Evolutionary conservation across 139 green algal species (phyloP).

Genomic region (Closterium sp.): DNA sequence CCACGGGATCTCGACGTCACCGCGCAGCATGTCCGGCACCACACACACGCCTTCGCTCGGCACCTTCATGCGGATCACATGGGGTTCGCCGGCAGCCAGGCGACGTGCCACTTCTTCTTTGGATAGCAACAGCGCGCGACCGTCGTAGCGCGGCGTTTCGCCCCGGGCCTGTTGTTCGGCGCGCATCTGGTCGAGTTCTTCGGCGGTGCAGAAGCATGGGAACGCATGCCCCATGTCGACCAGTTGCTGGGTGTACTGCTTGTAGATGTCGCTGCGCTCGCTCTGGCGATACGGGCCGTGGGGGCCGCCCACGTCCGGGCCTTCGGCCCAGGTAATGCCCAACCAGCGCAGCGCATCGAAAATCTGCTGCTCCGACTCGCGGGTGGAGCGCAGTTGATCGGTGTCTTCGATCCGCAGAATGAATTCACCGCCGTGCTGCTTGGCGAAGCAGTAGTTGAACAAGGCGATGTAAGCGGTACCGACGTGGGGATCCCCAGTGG

Average conservation of each 20-base stretch:
- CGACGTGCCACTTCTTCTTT: not conserved
- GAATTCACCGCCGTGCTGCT: conserved; percentile 72
- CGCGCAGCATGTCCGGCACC: not conserved
- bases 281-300: conserved; percentile 91
- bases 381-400: conserved; percentile 82
- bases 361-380: conserved; percentile 84
- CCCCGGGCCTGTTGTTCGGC: not conserved
- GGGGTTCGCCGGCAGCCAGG: not conserved
- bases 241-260: conserved; percentile 81
- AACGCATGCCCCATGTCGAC: conserved; percentile 80
- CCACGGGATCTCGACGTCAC: not conserved
- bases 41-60: not conserved
- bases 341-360: conserved; percentile 90
- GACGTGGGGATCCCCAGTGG: no score
- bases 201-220: conserved; percentile 97
- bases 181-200: conserved; percentile 52
- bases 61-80: not conserved
- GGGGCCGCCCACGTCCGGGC: conserved; percentile 78
- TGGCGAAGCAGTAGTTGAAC: no score
- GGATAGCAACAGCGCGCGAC: not conserved
- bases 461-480: no score
- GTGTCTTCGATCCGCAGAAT: conserved; percentile 95
- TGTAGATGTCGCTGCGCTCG: conserved; percentile 89
- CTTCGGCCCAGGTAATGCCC: no score
- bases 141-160: not conserved